Evolutionary conservation across 2,329 filamentous ascomycete species (phyloP), one percentile per base, ranked within the genome.

Genomic region (Elsinoe fawcettii): DNA sequence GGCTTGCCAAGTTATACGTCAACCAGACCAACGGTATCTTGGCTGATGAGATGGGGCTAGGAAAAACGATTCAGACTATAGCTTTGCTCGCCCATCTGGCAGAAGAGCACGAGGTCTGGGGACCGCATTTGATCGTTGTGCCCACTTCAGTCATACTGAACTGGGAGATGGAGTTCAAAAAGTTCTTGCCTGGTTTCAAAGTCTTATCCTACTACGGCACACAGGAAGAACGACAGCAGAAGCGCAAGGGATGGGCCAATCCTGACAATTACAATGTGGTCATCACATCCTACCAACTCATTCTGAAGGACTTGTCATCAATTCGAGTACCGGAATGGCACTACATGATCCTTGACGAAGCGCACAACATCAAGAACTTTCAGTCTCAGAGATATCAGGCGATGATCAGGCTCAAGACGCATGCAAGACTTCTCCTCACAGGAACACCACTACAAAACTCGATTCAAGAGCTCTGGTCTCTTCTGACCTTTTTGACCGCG

Each of bases 91-190:
- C 93, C 3, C 92, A 99, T 69, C 79, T 99, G 34, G 93, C 95
- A 7, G 91, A 91, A 61, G 81, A 90, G 37, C 88, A 96, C 67
- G 84, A 90, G 66, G 84, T 95, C 4, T 99, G 93, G 95, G 93
- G 95, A 0, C 90, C 93, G 0, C 93, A 99, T 75, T 76, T 99
- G 22, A 89, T 99, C 51, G 87, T 99, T 60, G 93, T 99, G 1
- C 93, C 93, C 1, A 99, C 93, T 1, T 97, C 91, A 71, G 95
- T 99, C 51, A 96, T 99, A 80, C 82, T 99, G 62, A 99, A 99
- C 69, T 99, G 93, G 93, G 95, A 99, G 71, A 97, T 97, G 87
- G 93, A 99, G 72, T 99, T 99, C 79, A 97, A 97, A 69, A 99
- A 99, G 70, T 99, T 92, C 83, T 89, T 91, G 58, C 93, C 95